Evolutionary conservation across 164 flowering plant genomes (phyloP), one percentile per base, ranked within the genome.

Genomic region (Berberis vulgaris): DNA sequence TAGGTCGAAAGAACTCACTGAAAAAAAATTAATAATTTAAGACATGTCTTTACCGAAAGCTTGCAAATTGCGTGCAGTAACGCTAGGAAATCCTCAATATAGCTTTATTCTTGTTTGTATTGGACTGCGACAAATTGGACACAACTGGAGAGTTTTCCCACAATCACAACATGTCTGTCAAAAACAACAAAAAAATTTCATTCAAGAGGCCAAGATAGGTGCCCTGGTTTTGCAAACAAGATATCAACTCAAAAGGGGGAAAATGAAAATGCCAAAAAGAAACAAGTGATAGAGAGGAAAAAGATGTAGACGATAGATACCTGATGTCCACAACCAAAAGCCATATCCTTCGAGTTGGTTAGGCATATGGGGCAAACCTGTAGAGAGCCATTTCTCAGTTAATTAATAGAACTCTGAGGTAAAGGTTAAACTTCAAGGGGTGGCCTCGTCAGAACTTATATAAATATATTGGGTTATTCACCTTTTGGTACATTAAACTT

Each of bases 301-400:
- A 26, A 26, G 26, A 26, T 26, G 26, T 26, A 26, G 26, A 26
- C 0, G 26, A 26, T 26, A 26, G 26, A 26, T 26, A 89, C 96
- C 93, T 83, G 96, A 79, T 89, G 97, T 13, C 94, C 97, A 54
- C 97, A 89, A 44, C 94, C 97, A 60, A 89, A 89, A 43, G 97
- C 97, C 86, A 89, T 83, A 76, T 89, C 83, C 67, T 87, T 89
- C 5, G 77, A 54, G 64, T 75, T 76, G 62, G 62, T 75, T 2
- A 87, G 74, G 76, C 97, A 89, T n/a, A 89, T 82, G 44, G 87
- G 85, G 71, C 97, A 89, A 71, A 78, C 64, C 97, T 89, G 85
- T 70, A n/a, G 60, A 64, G 46, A 50, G 3, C 11, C 55, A 67
- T n/a, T n/a, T 69, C 26, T 26, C 26, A 26, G 26, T 26, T 26